phyloP scores from a whole-genome alignment of 2,329 filamentous ascomycete genomes.

The Ophiocordyceps camponoti-floridani region DNA sequence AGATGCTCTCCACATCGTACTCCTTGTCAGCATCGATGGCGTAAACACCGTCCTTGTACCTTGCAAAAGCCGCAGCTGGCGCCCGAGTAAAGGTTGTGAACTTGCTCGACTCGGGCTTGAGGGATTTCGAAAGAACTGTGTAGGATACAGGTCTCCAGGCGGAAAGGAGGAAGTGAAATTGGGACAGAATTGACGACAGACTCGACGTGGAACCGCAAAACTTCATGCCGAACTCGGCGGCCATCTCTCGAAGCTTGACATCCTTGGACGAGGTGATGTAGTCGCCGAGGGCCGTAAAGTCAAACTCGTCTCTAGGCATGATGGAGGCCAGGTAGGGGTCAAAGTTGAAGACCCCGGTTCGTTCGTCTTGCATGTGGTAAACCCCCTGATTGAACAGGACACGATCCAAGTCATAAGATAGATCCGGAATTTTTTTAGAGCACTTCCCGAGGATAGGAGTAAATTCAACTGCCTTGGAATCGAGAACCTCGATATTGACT shows the following conservation, averaged over 20 bases:
- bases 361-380: constrained; percentile 76
- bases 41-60: constrained; percentile 70
- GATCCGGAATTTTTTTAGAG: constrained; percentile 29
- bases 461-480: constrained; percentile 9
- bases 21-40: constrained; percentile 95
- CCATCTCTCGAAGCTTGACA: constrained; percentile 47
- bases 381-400: constrained; percentile 94
- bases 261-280: constrained; percentile 92
- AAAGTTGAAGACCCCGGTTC: constrained; percentile 85
- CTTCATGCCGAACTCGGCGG: constrained; percentile 48
- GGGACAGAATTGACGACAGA: constrained; percentile 73
- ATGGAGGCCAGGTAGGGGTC: constrained; percentile 86
- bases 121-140: constrained; percentile 46
- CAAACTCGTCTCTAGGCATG: constrained; percentile 85
- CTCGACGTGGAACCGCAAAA: constrained; percentile 94
- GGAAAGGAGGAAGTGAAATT: constrained; percentile 87
- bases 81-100: constrained; percentile 59
- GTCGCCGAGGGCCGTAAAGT: constrained; percentile 68
- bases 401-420: constrained; percentile 63
- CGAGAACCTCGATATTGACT: constrained; percentile 12
- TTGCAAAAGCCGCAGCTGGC: constrained; percentile 66
- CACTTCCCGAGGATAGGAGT: constrained; percentile 14
- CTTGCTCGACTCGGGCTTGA: constrained; percentile 38
- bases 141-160: constrained; percentile 59
- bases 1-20: constrained; percentile 65